Evolutionary conservation across 2,329 filamentous ascomycete species (phyloP), one percentile per base, ranked within the genome.

Genomic region (Sclerotinia minor): DNA sequence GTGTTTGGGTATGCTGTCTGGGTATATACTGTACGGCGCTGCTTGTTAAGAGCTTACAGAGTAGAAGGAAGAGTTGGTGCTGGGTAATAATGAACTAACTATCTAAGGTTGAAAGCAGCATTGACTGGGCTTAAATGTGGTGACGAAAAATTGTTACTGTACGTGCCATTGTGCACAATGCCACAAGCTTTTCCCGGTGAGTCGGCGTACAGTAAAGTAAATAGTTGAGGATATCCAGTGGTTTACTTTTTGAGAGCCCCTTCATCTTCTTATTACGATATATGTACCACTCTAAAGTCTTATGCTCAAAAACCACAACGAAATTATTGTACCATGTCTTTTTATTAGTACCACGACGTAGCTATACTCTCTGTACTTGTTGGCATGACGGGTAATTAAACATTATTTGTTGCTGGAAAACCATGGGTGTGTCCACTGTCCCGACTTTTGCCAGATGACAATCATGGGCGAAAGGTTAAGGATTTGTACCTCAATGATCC

Each of bases 1-100:
- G 55, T 67, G 64, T 61, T 59, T 61, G 58, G 70, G 69, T 67
- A 72, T 68, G 80, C 81, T 50, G 53, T 47, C 44, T 38, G 29
- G 44, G 32, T 5, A 35, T 50, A 21, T 8, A 63, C 32, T 38
- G 9, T 38, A 38, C 35, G 9, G 54, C 21, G 19, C 19, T 32
- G 41, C 41, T 59, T 15, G 19, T 19, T 32, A 47, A 45, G 44
- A 47, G 21, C 52, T 54, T 55, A 41, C 38, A 15, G 13, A 41
- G 38, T 41, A 55, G 29, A 55, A 55, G 53, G 2, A 29, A 29
- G 35, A n/a, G 38, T 41, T 41, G 38, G 38, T 41, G 15, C 13
- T 55, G n/a, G 29, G 45, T 24, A 61, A 13, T 45, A 61, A 38
- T 21, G 15, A 9, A 8, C 26, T 29, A n/a, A n/a, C n/a, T 35